phyloP scores from a whole-genome alignment of 208 protist genomes.

The Acanthamoeba sp. region DNA sequence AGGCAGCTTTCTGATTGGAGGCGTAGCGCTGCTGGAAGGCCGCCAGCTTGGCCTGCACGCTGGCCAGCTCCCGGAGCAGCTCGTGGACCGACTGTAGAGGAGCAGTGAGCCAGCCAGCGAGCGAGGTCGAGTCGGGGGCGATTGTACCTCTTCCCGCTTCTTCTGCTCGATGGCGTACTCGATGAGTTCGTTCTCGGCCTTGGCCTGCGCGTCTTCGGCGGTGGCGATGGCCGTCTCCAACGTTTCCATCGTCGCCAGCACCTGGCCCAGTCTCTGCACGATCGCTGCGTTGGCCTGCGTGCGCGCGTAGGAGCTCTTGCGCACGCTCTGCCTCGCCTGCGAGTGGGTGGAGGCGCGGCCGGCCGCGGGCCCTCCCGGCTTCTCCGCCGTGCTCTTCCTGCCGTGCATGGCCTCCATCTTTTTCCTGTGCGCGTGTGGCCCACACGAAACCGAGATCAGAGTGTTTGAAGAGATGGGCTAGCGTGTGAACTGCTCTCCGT shows the following conservation, averaged over 20 bases:
- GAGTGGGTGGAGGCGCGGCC: not conserved
- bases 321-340: conserved; percentile 18
- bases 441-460: no score
- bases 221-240: conserved; percentile 45
- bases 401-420: conserved; percentile 25
- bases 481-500: no score
- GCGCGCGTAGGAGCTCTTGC: conserved; percentile 5
- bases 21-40: conserved; percentile 50
- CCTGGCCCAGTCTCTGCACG: conserved; percentile 37
- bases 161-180: conserved; percentile 61
- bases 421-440: not conserved
- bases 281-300: conserved; percentile 45
- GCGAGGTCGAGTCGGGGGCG: not conserved
- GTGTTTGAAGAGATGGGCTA: no score
- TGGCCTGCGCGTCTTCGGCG: conserved; percentile 68
- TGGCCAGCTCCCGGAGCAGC: conserved; percentile 8
- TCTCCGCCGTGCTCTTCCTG: not conserved
- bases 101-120: not conserved
- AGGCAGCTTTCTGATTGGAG: not conserved
- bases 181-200: conserved; percentile 65
- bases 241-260: conserved; percentile 29
- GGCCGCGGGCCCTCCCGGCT: not conserved
- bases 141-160: conserved; percentile 35
- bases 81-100: conserved; percentile 18
- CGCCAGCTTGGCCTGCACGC: conserved; percentile 12